Evolutionary conservation across 2,329 filamentous ascomycete species (phyloP).

Genomic region (Colletotrichum scovillei): DNA sequence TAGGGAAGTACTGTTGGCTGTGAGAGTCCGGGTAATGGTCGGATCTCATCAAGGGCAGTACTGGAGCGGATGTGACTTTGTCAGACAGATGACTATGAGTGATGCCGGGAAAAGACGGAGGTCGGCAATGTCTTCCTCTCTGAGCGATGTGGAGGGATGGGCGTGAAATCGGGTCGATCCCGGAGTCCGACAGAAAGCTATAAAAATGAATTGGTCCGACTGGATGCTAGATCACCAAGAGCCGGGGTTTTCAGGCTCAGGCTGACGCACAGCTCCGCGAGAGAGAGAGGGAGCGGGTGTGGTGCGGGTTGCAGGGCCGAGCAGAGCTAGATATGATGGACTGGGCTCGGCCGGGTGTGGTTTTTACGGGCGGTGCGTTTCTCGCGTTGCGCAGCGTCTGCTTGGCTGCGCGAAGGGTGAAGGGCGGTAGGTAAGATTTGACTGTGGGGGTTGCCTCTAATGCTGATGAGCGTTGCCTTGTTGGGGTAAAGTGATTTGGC

Average conservation of each 20-base stretch:
- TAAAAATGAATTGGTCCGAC: background rate
- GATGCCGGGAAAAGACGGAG: background rate
- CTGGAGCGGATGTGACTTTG: background rate
- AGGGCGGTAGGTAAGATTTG: background rate
- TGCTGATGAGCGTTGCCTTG: background rate
- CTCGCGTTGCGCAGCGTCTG: background rate
- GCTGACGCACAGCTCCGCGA: background rate
- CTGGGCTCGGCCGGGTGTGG: background rate
- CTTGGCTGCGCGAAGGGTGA: background rate
- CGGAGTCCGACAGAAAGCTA: background rate
- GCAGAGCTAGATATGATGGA: background rate
- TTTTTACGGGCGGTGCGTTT: constrained; percentile 12
- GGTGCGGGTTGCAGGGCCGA: background rate
- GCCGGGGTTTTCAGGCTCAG: background rate
- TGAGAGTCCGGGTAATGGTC: background rate
- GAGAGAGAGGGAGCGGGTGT: background rate
- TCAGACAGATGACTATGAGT: background rate
- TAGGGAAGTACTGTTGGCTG: background rate
- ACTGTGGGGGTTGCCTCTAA: background rate
- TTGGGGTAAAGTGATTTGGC: background rate
- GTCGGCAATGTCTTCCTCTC: background rate
- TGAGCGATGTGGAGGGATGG: background rate
- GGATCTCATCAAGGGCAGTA: background rate
- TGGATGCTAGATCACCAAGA: background rate
- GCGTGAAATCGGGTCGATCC: background rate